Percentiles rank a stretch among this genome's conserved stretches.
These are phyloP conservation scores for Verticillium nubilum DNA, from an alignment of 2,329 filamentous ascomycete genomes.

Conservation along the genomic window DNA sequence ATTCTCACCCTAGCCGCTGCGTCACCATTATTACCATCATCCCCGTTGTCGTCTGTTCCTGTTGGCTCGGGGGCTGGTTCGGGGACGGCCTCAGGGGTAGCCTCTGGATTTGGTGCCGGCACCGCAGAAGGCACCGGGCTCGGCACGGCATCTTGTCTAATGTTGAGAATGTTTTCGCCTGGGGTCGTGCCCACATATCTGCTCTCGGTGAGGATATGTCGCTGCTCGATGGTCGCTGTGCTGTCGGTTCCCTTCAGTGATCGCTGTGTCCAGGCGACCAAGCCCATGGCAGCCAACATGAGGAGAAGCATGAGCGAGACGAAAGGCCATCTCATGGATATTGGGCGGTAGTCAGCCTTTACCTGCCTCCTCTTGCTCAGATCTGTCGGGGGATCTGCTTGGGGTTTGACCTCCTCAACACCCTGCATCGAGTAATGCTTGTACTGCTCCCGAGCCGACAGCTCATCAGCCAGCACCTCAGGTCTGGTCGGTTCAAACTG, in stretches of 20 bases:
- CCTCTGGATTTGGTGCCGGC: neutral
- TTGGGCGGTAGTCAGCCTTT: slow-evolving; percentile 24
- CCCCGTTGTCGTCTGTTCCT: neutral
- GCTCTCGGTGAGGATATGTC: neutral
- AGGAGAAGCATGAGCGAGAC: slow-evolving; percentile 18
- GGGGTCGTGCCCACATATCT: neutral
- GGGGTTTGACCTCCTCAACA: neutral
- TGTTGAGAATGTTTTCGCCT: neutral
- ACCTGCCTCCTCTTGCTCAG: neutral
- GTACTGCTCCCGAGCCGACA: neutral
- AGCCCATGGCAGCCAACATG: slow-evolving; percentile 17
- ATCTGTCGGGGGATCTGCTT: no score
- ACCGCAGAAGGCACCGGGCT: neutral
- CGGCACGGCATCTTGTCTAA: slow-evolving; percentile 4
- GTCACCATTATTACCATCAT: neutral
- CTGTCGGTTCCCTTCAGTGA: slow-evolving; percentile 24
- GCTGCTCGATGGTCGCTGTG: slow-evolving; percentile 16
- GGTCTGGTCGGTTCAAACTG: neutral
- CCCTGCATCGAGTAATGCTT: neutral
- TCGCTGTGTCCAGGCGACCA: slow-evolving; percentile 21
- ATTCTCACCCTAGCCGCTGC: neutral
- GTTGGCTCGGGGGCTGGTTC: neutral
- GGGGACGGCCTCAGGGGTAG: neutral
- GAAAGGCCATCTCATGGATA: slow-evolving; percentile 26
- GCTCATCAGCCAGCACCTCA: neutral